A percentile compares a stretch with the other conserved stretches of the same genome.
phyloP scores from a whole-genome alignment of 148 eudicot genomes.

The Rhododendron williamsianum region DNA sequence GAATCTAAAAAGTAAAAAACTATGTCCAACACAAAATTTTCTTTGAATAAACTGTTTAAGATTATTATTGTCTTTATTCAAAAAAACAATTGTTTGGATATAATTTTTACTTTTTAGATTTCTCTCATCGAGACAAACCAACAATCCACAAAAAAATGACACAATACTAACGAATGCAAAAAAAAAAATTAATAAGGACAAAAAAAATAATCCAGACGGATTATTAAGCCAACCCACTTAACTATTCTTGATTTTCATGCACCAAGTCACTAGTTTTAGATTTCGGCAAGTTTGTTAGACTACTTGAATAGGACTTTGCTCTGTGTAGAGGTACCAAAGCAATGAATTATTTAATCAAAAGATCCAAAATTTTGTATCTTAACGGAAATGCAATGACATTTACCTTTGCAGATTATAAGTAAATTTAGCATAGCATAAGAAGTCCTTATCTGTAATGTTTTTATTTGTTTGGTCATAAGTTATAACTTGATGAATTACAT shows the following conservation, averaged over 20 bases:
- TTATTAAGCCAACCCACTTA: background rate
- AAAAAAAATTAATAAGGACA: too few species aligned
- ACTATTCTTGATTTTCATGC: background rate
- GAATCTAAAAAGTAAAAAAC: too few species aligned
- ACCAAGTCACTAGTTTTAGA: background rate
- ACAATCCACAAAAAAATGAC: background rate
- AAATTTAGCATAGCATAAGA: background rate
- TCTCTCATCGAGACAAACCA: background rate
- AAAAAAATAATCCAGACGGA: background rate
- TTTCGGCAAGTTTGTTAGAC: background rate
- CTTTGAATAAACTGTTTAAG: too few species aligned
- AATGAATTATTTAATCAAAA: background rate
- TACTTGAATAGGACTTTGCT: background rate
- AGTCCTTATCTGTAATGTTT: background rate
- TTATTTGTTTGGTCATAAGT: background rate
- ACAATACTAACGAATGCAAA: background rate
- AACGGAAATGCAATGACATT: background rate
- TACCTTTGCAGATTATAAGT: background rate
- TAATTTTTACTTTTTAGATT: background rate
- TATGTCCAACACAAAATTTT: background rate
- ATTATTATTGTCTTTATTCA: background rate
- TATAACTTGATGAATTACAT: background rate
- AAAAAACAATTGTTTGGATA: too few species aligned
- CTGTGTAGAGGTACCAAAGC: background rate
- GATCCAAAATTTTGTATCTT: background rate